Percentiles rank a stretch among this genome's conserved stretches.
These are phyloP conservation scores for Phytopythium boreale DNA, from an alignment of 352 stramenopile species.

Conservation along the genomic window DNA sequence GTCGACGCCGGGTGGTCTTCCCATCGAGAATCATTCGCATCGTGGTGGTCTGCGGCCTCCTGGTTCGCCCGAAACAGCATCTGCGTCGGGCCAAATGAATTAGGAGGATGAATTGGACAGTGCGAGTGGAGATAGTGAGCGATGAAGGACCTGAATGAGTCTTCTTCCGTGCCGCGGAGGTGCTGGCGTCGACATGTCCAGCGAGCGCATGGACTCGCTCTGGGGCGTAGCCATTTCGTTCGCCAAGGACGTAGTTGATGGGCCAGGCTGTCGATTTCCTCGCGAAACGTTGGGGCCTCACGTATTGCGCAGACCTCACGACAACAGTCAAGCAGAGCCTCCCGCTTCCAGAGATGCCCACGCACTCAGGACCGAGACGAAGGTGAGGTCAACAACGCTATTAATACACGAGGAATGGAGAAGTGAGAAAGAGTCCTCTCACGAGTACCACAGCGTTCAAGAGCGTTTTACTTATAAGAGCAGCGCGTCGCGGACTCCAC, in stretches of 20 bases:
- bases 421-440: too few relatives aligned
- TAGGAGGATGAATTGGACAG: neutral
- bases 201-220: neutral
- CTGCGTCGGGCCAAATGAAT: slow-evolving; percentile 12
- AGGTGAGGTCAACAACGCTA: too few relatives aligned
- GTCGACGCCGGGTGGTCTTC: neutral
- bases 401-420: too few relatives aligned
- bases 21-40: slow-evolving; percentile 2
- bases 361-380: too few relatives aligned
- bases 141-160: slow-evolving; percentile 35
- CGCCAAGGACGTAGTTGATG: neutral
- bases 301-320: neutral
- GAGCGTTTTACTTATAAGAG: too few relatives aligned
- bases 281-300: neutral
- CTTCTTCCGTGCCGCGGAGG: slow-evolving; percentile 27
- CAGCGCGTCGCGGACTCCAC: too few relatives aligned
- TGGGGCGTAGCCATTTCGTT: neutral
- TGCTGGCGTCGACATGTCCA: neutral
- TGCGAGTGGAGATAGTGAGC: neutral
- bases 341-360: too few relatives aligned
- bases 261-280: too few relatives aligned
- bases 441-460: too few relatives aligned
- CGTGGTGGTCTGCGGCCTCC: neutral
- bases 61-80: slow-evolving; percentile 45
- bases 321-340: too few relatives aligned